Evolutionary conservation across 306 rosid genomes (phyloP).

Genomic region (Benincasa hispida): DNA sequence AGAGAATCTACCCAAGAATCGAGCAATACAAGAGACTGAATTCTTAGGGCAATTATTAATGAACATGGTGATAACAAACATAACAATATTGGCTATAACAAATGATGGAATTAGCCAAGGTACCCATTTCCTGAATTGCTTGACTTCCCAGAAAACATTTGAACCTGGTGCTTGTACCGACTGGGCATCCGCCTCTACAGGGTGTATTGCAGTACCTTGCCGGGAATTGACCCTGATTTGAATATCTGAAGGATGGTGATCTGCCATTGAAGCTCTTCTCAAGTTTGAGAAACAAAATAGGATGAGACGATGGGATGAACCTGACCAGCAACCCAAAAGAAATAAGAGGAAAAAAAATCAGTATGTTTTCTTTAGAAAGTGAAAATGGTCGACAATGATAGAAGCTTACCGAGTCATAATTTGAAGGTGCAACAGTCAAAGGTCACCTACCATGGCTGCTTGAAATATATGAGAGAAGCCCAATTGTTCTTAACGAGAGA

Average conservation of each 20-base stretch:
- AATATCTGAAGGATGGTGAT: conserved; percentile 20
- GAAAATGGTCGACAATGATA: neutral
- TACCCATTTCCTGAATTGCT: conserved; percentile 60
- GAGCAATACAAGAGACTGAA: conserved; percentile 58
- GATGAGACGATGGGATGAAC: neutral
- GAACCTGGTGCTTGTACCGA: conserved; percentile 20
- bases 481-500: neutral
- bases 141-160: conserved; percentile 22
- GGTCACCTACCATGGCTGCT: neutral
- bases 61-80: conserved; percentile 67
- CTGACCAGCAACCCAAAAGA: neutral
- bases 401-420: neutral
- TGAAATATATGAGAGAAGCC: neutral
- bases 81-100: conserved; percentile 39
- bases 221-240: conserved; percentile 34
- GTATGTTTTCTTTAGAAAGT: neutral
- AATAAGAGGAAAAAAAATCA: too few species aligned
- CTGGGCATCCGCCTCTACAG: conserved; percentile 26
- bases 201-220: conserved; percentile 37
- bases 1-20: conserved; percentile 64
- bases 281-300: neutral
- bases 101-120: conserved; percentile 64
- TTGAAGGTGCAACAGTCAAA: neutral
- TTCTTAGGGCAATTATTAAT: conserved; percentile 86
- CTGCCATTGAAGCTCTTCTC: conserved; percentile 30